Conservation (phyloP, 345 rosid genomes). For the Aethionema arabicum region DNA sequence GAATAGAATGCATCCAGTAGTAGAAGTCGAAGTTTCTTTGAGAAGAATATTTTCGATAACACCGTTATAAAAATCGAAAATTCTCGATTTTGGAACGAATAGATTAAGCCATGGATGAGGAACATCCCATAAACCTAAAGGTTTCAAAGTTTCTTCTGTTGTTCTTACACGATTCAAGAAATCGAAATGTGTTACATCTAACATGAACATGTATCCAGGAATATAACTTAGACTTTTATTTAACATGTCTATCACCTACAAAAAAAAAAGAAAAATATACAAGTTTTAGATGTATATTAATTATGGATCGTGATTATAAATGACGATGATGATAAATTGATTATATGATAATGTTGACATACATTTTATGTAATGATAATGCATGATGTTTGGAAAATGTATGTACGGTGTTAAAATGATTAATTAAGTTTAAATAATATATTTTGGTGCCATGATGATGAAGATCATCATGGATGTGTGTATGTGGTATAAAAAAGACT, state of each 20-base stretch:
- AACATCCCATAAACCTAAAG: conserved; percentile 90
- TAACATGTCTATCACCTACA: conserved; percentile 45
- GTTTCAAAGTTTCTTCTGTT: conserved; percentile 64
- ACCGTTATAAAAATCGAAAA: conserved; percentile 57
- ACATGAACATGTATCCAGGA: conserved; percentile 44
- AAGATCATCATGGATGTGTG: conserved; percentile 34
- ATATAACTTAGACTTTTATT: conserved; percentile 34
- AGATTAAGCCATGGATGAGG: conserved; percentile 99
- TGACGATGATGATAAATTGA: no score
- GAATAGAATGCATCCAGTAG: conserved; percentile 57
- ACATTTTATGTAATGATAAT: no score
- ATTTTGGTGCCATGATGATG: no score
- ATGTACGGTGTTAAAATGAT: no score
- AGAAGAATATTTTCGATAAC: conserved; percentile 64
- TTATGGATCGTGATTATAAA: no score
- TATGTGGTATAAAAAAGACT: conserved; percentile 4
- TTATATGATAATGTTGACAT: no score
- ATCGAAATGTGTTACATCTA: conserved; percentile 68
- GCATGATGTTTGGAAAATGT: no score
- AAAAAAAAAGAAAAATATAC: neutral
- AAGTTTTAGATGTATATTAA: conserved; percentile 15
- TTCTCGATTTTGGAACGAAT: conserved; percentile 68
- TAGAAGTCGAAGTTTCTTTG: conserved; percentile 52
- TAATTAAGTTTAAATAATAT: no score
- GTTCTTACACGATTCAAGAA: conserved; percentile 79